Conservation (phyloP, 306 rosid species). For the Inga oerstediana region DNA sequence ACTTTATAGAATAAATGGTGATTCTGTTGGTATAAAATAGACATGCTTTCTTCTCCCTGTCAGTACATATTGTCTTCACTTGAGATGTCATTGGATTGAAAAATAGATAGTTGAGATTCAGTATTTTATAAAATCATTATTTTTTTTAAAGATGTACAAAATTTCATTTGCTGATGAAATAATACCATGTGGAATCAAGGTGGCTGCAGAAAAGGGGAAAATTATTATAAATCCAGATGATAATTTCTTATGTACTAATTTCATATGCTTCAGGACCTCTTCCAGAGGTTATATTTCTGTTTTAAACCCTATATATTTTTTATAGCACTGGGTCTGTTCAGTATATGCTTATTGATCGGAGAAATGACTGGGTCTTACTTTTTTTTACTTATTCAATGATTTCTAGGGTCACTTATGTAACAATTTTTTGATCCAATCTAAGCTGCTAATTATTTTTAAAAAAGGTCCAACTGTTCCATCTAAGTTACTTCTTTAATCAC, state of each 20-base stretch:
- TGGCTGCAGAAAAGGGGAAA: slow-evolving; percentile 81
- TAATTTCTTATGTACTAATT: no score
- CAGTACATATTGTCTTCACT: no score
- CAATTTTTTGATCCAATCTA: neutral
- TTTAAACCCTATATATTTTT: slow-evolving; percentile 29
- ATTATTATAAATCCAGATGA: slow-evolving; percentile 87
- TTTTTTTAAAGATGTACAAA: slow-evolving; percentile 55
- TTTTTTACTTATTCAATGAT: neutral
- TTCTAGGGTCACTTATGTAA: slow-evolving; percentile 13
- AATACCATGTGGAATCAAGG: slow-evolving; percentile 91
- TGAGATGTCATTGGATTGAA: no score
- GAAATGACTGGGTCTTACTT: slow-evolving; percentile 8
- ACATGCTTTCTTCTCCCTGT: no score
- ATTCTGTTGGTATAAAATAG: no score
- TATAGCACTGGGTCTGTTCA: neutral
- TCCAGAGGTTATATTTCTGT: slow-evolving; percentile 71
- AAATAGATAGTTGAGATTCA: no score
- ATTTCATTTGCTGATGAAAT: slow-evolving; percentile 86
- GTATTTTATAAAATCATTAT: no score
- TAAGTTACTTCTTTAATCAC: no score
- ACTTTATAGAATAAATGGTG: no score
- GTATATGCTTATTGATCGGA: slow-evolving; percentile 18
- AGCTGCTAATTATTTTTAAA: no score
- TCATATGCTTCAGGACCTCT: slow-evolving; percentile 63
- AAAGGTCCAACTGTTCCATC: no score